These are phyloP conservation scores for Asterophora lycoperdoides DNA, from an alignment of 768 basidiomycete genomes.

Conservation along the genomic window DNA sequence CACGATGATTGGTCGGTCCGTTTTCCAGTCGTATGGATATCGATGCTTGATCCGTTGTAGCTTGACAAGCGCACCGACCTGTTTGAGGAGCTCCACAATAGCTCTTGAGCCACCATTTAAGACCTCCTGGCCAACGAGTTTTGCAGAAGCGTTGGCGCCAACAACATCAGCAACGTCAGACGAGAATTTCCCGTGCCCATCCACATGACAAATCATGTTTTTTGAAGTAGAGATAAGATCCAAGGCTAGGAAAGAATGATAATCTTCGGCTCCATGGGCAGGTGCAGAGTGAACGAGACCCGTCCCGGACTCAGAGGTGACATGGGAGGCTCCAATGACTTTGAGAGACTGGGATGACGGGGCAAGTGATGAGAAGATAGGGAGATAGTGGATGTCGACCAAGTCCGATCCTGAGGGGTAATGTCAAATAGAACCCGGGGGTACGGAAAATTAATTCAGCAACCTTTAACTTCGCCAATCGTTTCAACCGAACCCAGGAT, in stretches of 20 bases:
- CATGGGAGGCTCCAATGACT: conserved; percentile 69
- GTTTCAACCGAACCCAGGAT: conserved; percentile 36
- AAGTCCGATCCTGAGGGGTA: conserved; percentile 43
- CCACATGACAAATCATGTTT: conserved; percentile 76
- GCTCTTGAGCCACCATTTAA: conserved; percentile 66
- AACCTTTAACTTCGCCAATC: conserved; percentile 36
- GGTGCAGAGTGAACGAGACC: conserved; percentile 96
- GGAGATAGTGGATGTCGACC: conserved; percentile 53
- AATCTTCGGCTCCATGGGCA: conserved; percentile 93
- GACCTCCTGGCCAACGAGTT: conserved; percentile 66
- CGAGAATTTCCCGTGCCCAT: conserved; percentile 70
- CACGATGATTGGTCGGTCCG: conserved; percentile 86
- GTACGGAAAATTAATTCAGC: background rate
- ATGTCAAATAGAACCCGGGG: conserved; percentile 12
- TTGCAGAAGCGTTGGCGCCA: conserved; percentile 38
- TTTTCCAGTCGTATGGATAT: conserved; percentile 98
- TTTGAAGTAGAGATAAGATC: conserved; percentile 43
- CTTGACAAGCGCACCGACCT: conserved; percentile 54
- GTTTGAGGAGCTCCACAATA: conserved; percentile 59
- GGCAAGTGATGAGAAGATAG: conserved; percentile 49
- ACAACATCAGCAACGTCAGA: conserved; percentile 52
- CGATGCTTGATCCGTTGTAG: conserved; percentile 74
- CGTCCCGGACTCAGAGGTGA: conserved; percentile 85
- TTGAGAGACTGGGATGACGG: conserved; percentile 29
- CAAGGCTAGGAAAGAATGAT: conserved; percentile 62